These are phyloP conservation scores for Leishmania gerbilli DNA, from an alignment of 208 protist genomes.

Conservation along the genomic window DNA sequence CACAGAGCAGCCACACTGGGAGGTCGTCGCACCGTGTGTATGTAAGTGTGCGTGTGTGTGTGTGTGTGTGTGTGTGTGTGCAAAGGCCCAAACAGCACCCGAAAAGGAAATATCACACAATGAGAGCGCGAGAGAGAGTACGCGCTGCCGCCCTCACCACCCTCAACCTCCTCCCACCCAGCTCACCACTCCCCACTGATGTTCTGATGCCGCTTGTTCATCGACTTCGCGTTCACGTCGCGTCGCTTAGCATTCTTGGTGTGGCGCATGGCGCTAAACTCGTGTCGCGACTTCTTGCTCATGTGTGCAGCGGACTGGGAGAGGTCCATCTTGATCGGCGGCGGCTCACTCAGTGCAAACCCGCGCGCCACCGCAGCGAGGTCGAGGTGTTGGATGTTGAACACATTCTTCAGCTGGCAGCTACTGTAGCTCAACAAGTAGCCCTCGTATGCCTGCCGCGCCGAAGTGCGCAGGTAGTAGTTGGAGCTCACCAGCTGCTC, in stretches of 20 bases:
- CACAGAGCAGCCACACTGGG: not conserved
- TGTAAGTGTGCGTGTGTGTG: not conserved
- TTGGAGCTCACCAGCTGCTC: slow-evolving; percentile 98
- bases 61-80: not conserved
- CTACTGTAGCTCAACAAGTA: slow-evolving; percentile 98
- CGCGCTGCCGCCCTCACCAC: not conserved
- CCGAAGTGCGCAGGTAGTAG: slow-evolving; percentile 98
- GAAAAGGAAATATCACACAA: not conserved
- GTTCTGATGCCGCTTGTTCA: slow-evolving; percentile 70
- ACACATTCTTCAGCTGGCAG: slow-evolving; percentile 98
- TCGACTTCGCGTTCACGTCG: slow-evolving; percentile 40
- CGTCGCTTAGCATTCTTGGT: slow-evolving; percentile 68
- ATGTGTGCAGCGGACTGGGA: slow-evolving; percentile 91
- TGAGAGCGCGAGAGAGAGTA: not conserved
- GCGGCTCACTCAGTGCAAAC: slow-evolving; percentile 92
- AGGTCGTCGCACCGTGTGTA: not conserved
- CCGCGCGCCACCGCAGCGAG: slow-evolving; percentile 94
- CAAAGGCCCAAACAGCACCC: not conserved
- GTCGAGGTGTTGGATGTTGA: slow-evolving; percentile 97
- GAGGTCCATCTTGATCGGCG: slow-evolving; percentile 91
- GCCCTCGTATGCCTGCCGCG: slow-evolving; percentile 97
- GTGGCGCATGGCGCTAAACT: slow-evolving; percentile 76
- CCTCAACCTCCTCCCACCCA: not conserved
- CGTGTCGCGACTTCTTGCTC: slow-evolving; percentile 86
- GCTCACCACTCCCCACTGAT: slow-evolving; percentile 87